Conservation (phyloP, 2,329 filamentous ascomycete genomes). For the Curvularia sp. region DNA sequence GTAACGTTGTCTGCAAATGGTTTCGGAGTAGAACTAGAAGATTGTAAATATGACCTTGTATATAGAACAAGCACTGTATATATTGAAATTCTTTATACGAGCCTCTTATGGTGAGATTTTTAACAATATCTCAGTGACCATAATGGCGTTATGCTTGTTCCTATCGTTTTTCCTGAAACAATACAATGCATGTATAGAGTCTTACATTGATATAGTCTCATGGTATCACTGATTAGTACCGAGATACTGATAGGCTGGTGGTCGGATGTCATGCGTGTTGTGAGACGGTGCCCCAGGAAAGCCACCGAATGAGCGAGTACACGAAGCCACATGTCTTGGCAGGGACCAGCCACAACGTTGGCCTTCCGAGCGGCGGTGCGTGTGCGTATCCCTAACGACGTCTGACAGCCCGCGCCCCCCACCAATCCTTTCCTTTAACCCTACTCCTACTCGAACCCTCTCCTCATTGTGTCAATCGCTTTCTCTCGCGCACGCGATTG, state of each 20-base stretch:
- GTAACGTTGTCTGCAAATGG: no score
- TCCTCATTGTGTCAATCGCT: constrained; percentile 8
- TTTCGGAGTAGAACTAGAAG: background rate
- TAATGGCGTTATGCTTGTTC: background rate
- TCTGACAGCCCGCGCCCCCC: constrained; percentile 9
- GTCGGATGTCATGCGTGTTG: background rate
- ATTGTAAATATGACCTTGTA: constrained; percentile 6
- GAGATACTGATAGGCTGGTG: background rate
- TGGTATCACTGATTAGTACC: background rate
- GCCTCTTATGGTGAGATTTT: background rate
- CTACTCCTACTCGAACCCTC: background rate
- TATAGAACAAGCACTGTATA: background rate
- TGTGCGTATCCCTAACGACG: constrained; percentile 1
- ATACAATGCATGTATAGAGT: background rate
- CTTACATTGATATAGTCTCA: background rate
- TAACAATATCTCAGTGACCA: background rate
- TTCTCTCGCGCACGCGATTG: background rate
- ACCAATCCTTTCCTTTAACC: constrained; percentile 2
- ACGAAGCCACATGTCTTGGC: constrained; percentile 7
- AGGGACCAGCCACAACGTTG: background rate
- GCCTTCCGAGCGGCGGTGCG: constrained; percentile 2
- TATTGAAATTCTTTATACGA: background rate
- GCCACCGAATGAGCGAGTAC: background rate
- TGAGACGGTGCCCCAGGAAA: background rate
- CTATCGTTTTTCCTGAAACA: no score